A percentile compares a stretch with the other conserved stretches of the same genome.
Conservation (phyloP, 495 filamentous ascomycete species). For the Patellaria atrata region DNA sequence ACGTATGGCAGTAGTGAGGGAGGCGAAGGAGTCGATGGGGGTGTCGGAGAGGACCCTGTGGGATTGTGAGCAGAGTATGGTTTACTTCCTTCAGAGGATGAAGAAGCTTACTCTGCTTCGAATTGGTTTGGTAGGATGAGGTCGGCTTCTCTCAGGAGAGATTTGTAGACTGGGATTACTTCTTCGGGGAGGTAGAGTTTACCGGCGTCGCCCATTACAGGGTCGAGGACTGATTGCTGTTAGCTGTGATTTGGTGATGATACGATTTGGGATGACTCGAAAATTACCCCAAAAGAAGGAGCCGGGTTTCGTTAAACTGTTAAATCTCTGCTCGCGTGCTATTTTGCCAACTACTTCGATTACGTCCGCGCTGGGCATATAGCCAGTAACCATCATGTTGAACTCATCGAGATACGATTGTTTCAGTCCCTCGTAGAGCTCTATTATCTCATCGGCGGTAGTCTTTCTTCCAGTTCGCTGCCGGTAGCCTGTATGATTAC, state of each 20-base stretch:
- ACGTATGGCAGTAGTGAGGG: slow-evolving; percentile 57
- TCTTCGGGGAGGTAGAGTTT: slow-evolving; percentile 78
- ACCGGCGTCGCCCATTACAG: slow-evolving; percentile 95
- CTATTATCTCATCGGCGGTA: slow-evolving; percentile 66
- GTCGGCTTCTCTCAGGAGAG: slow-evolving; percentile 63
- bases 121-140: slow-evolving; percentile 93
- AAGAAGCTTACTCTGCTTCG: slow-evolving; percentile 66
- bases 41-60: slow-evolving; percentile 63
- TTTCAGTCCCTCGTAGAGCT: slow-evolving; percentile 71
- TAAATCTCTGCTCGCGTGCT: slow-evolving; percentile 59
- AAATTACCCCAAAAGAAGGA: slow-evolving; percentile 76
- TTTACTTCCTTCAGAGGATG: not conserved
- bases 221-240: slow-evolving; percentile 61
- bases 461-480: slow-evolving; percentile 73
- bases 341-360: slow-evolving; percentile 76
- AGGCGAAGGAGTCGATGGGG: slow-evolving; percentile 61
- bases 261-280: not conserved
- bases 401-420: slow-evolving; percentile 72
- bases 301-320: slow-evolving; percentile 46
- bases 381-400: slow-evolving; percentile 85
- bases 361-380: slow-evolving; percentile 70
- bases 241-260: not conserved
- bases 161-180: slow-evolving; percentile 81
- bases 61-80: not conserved
- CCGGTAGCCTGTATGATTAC: slow-evolving; percentile 84